phyloP scores from a whole-genome alignment of 2,329 filamentous ascomycete species.

The Alternaria angustiovoidea region DNA sequence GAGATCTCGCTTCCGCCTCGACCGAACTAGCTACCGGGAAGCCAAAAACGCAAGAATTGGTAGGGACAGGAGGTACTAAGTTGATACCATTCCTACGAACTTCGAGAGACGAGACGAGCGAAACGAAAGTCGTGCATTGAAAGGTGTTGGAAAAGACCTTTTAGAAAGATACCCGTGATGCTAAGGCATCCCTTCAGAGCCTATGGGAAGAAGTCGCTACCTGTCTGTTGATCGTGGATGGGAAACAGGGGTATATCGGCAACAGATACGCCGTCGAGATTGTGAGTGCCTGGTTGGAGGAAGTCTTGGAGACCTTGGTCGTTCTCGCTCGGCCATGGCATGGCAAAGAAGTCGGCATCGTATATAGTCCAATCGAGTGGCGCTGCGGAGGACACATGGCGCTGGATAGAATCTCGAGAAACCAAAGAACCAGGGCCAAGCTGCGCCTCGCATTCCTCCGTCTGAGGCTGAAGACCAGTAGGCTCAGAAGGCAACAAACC shows the following conservation, averaged over 20 bases:
- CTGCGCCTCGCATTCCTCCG: constrained; percentile 1
- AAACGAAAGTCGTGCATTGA: constrained; percentile 41
- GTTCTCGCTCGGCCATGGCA: constrained; percentile 42
- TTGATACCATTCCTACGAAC: constrained; percentile 63
- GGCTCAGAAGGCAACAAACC: constrained; percentile 31
- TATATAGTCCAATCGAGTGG: constrained; percentile 43
- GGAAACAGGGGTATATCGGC: constrained; percentile 45
- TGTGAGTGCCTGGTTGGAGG: constrained; percentile 42
- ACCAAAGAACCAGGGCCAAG: constrained; percentile 5
- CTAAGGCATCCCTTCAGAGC: background rate
- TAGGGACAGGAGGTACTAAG: constrained; percentile 62
- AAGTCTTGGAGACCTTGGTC: constrained; percentile 44
- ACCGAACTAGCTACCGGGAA: constrained; percentile 46
- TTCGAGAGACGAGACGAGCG: constrained; percentile 61
- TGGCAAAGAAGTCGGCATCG: constrained; percentile 42
- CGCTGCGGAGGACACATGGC: constrained; percentile 13
- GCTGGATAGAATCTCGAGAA: constrained; percentile 13
- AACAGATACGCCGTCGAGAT: constrained; percentile 37
- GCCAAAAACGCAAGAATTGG: constrained; percentile 50
- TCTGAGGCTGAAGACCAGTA: background rate
- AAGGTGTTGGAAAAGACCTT: background rate
- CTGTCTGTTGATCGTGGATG: constrained; percentile 39
- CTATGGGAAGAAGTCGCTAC: constrained; percentile 18
- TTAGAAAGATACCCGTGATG: background rate
- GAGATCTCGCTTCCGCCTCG: constrained; percentile 58